A percentile compares a stretch with the other conserved stretches of the same genome.
Conservation (phyloP, 305 asterid genomes). For the Striga hermonthica region DNA sequence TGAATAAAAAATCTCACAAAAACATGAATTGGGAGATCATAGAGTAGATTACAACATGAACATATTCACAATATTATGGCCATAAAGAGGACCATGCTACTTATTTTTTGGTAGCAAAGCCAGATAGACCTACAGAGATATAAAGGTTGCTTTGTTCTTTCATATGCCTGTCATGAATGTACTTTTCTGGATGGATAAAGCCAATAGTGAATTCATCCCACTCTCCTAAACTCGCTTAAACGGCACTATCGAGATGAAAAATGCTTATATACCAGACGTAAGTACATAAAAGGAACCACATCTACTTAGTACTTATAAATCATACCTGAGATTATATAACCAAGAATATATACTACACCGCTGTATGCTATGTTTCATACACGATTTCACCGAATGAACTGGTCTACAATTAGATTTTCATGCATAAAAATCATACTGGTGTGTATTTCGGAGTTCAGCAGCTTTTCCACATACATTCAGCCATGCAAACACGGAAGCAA, state of each 20-base stretch:
- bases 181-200: too few relatives aligned
- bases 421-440: neutral
- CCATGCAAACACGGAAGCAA: neutral
- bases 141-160: neutral
- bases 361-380: slow-evolving; percentile 6
- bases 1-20: slow-evolving; percentile 2
- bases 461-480: neutral
- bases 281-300: neutral
- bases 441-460: neutral
- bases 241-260: slow-evolving; percentile 12
- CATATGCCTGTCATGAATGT: too few relatives aligned
- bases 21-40: neutral
- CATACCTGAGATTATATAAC: slow-evolving; percentile 1
- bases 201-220: too few relatives aligned
- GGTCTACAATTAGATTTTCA: neutral
- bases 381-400: slow-evolving; percentile 4
- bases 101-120: neutral
- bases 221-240: too few relatives aligned
- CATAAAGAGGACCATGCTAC: neutral
- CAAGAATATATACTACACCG: slow-evolving; percentile 1
- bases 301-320: neutral
- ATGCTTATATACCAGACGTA: slow-evolving; percentile 1
- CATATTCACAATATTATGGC: neutral
- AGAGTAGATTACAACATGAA: slow-evolving; percentile 1
- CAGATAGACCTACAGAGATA: slow-evolving; percentile 5